Evolutionary conservation across 2,329 filamentous ascomycete genomes (phyloP).

Genomic region (Erysiphe pulchra): DNA sequence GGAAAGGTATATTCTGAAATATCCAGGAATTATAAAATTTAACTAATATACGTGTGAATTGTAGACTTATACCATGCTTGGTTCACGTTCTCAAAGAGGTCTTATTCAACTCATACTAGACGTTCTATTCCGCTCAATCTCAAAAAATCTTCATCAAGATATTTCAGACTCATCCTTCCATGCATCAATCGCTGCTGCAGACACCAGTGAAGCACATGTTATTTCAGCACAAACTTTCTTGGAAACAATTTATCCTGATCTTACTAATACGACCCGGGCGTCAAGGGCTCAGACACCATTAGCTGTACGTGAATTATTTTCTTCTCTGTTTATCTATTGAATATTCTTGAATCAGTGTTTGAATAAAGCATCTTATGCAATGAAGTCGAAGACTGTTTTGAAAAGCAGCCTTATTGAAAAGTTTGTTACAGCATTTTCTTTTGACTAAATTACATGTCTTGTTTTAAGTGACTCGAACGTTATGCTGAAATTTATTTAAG

Average conservation of each 20-base stretch:
- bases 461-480: too few relatives aligned
- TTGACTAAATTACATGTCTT: too few relatives aligned
- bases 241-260: constrained; percentile 51
- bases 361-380: too few relatives aligned
- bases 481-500: too few relatives aligned
- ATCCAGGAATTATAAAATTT: not conserved
- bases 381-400: too few relatives aligned
- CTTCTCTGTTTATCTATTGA: too few relatives aligned
- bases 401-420: too few relatives aligned
- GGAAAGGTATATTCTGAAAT: constrained; percentile 43
- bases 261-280: constrained; percentile 26
- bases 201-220: constrained; percentile 58
- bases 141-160: constrained; percentile 40
- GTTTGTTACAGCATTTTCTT: too few relatives aligned
- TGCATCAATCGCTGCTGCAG: constrained; percentile 48
- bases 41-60: not conserved
- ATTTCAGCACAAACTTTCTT: constrained; percentile 52
- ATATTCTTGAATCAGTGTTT: too few relatives aligned
- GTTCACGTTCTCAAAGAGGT: constrained; percentile 63
- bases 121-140: constrained; percentile 63
- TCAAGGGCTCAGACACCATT: constrained; percentile 45
- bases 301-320: too few relatives aligned
- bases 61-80: constrained; percentile 91
- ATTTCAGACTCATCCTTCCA: constrained; percentile 33
- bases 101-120: constrained; percentile 82